Conservation (phyloP, 805 yeast genomes). For the Hanseniaspora nectarophila region DNA sequence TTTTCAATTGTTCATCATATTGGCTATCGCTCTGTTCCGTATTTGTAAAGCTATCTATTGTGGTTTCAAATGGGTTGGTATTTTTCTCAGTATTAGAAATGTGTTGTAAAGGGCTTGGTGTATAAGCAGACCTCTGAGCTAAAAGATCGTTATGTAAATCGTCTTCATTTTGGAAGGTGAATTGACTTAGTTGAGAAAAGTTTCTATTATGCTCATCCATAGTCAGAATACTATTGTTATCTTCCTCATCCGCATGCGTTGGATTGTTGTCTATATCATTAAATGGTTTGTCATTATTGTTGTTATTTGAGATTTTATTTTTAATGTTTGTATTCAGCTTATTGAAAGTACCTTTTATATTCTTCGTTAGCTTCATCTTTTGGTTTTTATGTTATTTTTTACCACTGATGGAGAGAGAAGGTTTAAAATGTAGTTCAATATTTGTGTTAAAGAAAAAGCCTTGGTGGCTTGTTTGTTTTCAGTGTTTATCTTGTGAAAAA, state of each 20-base stretch:
- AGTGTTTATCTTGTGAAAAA: too few species aligned
- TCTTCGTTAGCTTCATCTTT: conserved; percentile 5
- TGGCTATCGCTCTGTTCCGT: not conserved
- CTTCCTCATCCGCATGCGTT: not conserved
- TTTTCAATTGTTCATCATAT: not conserved
- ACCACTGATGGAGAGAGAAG: too few species aligned
- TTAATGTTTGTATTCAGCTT: conserved; percentile 8
- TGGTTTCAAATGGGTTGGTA: not conserved
- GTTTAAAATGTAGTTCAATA: too few species aligned
- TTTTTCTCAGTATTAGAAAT: not conserved
- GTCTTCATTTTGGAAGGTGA: not conserved
- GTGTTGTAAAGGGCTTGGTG: conserved; percentile 8
- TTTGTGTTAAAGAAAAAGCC: too few species aligned
- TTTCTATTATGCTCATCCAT: conserved; percentile 3
- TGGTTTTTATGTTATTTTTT: too few species aligned
- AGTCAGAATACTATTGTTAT: not conserved
- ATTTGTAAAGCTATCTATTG: not conserved
- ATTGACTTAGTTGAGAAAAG: not conserved
- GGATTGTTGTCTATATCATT: not conserved
- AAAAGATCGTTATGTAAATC: not conserved
- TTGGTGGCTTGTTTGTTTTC: too few species aligned
- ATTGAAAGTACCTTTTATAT: conserved; percentile 7
- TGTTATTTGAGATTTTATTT: not conserved
- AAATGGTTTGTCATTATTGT: not conserved
- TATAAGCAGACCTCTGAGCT: not conserved